phyloP scores from a whole-genome alignment of 2,329 filamentous ascomycete genomes.

The Gnomoniopsis sp. region DNA sequence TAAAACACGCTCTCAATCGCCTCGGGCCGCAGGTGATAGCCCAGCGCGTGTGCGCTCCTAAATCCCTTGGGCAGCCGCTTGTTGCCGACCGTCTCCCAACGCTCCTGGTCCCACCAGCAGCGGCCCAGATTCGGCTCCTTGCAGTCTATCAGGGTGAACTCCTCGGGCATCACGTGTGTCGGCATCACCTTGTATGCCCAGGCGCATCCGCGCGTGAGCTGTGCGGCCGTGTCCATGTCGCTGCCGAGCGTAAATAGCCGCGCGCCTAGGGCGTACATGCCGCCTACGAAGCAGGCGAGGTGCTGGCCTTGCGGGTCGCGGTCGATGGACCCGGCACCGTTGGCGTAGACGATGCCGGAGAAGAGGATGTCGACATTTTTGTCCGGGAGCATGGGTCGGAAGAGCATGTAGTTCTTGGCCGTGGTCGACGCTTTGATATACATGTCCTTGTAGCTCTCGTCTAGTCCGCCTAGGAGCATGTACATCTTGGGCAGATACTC shows the following conservation, averaged over 20 bases:
- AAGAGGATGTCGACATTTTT: constrained; percentile 56
- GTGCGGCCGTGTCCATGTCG: constrained; percentile 42
- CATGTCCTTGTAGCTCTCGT: constrained; percentile 61
- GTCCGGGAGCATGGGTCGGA: constrained; percentile 61
- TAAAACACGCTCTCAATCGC: constrained; percentile 52
- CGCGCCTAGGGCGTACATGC: constrained; percentile 40
- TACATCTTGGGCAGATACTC: constrained; percentile 61
- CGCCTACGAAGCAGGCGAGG: constrained; percentile 40
- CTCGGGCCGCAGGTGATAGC: constrained; percentile 45
- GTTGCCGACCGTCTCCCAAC: constrained; percentile 26
- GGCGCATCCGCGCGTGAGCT: constrained; percentile 49
- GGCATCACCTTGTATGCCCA: constrained; percentile 51
- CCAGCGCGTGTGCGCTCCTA: constrained; percentile 43
- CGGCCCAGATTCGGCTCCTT: constrained; percentile 32
- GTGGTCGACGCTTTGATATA: constrained; percentile 61
- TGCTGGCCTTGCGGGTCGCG: constrained; percentile 36
- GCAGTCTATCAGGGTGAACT: constrained; percentile 33
- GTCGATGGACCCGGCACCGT: constrained; percentile 24
- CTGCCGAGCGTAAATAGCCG: constrained; percentile 31
- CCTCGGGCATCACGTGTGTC: constrained; percentile 54
- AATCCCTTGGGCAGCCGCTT: constrained; percentile 52
- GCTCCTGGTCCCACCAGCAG: constrained; percentile 50
- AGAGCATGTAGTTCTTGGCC: constrained; percentile 61
- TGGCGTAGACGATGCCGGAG: constrained; percentile 39
- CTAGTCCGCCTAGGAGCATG: constrained; percentile 61